Percentiles rank a stretch among this genome's conserved stretches.
Evolutionary conservation across 805 yeast species (phyloP).

Genomic region (Yamadazyma phyllophila): DNA sequence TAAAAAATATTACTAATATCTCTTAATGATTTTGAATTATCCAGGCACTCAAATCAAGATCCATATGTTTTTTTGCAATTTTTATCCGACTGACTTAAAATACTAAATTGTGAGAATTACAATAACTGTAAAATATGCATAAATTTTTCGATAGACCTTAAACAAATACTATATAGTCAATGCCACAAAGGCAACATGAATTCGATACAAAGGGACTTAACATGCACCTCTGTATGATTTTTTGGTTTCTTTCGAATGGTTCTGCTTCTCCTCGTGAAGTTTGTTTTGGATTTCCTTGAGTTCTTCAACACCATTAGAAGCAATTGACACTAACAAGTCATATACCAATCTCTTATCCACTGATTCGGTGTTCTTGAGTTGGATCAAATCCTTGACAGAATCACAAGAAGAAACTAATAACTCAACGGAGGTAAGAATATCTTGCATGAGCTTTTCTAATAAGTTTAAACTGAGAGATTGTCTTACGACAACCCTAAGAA

Average conservation of each 20-base stretch:
- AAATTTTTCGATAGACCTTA: not conserved
- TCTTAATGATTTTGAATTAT: no score
- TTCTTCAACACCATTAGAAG: conserved; percentile 53
- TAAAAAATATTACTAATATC: no score
- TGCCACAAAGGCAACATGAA: no score
- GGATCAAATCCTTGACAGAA: conserved; percentile 29
- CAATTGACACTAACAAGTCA: conserved; percentile 51
- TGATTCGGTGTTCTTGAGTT: conserved; percentile 13
- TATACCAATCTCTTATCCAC: conserved; percentile 39
- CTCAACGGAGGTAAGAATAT: conserved; percentile 52
- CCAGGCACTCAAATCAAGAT: no score
- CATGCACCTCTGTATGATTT: conserved; percentile 38
- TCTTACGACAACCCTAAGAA: conserved; percentile 81
- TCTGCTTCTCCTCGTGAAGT: conserved; percentile 20
- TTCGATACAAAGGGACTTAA: conserved; percentile 12
- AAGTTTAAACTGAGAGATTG: conserved; percentile 61
- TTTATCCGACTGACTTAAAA: no score
- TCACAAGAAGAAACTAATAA: conserved; percentile 49
- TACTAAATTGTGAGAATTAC: not conserved
- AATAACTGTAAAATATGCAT: not conserved
- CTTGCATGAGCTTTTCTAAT: conserved; percentile 62
- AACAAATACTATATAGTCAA: not conserved
- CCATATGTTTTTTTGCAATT: no score
- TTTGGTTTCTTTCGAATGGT: conserved; percentile 23
- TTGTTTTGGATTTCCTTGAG: conserved; percentile 22